phyloP scores from a whole-genome alignment of 768 basidiomycete species.

The Psilocybe azurescens region DNA sequence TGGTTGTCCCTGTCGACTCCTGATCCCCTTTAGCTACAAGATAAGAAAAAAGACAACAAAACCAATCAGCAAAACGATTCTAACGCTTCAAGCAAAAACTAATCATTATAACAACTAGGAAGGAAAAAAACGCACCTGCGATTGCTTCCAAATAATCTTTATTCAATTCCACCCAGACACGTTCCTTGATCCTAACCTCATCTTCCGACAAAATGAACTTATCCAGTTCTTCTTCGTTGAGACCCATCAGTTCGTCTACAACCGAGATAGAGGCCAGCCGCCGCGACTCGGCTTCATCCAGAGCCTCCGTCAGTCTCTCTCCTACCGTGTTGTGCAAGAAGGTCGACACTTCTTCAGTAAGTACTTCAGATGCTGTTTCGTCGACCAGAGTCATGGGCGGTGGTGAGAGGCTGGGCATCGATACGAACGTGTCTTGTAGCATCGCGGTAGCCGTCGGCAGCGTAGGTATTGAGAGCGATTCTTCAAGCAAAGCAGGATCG shows the following conservation, averaged over 20 bases:
- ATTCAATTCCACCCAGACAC: constrained; percentile 95
- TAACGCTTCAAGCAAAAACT: not conserved
- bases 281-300: constrained; percentile 71
- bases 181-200: constrained; percentile 86
- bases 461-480: constrained; percentile 6
- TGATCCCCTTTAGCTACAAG: constrained; percentile 72
- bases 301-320: constrained; percentile 58
- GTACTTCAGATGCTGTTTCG: constrained; percentile 61
- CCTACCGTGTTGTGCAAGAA: constrained; percentile 70
- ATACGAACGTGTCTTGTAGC: not conserved
- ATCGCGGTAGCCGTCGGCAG: not conserved
- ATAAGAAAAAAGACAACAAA: constrained; percentile 17
- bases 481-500: constrained; percentile 57
- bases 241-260: constrained; percentile 68
- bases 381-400: constrained; percentile 53
- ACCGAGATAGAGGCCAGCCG: constrained; percentile 58
- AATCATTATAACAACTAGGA: not conserved
- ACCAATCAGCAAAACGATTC: constrained; percentile 35
- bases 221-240: constrained; percentile 94
- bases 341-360: constrained; percentile 73
- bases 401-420: constrained; percentile 17
- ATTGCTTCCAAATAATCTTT: constrained; percentile 88
- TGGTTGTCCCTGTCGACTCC: constrained; percentile 47
- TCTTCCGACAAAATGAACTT: constrained; percentile 77
- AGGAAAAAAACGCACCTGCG: constrained; percentile 61